phyloP scores from a whole-genome alignment of 768 basidiomycete species.

The Boletus tylopilopsis region DNA sequence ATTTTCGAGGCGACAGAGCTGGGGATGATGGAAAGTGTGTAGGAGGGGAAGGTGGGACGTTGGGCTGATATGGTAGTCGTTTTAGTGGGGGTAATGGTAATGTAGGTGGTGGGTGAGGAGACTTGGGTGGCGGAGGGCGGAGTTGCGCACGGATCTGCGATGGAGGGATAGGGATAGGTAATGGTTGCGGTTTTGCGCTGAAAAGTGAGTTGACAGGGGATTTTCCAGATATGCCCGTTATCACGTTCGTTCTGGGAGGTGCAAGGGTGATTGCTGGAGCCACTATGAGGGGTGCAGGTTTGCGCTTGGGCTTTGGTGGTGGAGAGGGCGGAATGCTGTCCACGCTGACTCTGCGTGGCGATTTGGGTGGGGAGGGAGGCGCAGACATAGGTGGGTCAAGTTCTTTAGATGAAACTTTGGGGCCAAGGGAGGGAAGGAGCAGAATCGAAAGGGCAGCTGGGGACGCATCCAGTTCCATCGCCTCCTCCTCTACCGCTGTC shows the following conservation, averaged over 20 bases:
- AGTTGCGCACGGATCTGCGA: constrained; percentile 29
- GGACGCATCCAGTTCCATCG: not conserved
- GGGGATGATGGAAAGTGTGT: constrained; percentile 10
- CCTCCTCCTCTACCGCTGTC: not conserved
- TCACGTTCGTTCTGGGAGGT: constrained; percentile 17
- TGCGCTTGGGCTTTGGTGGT: constrained; percentile 21
- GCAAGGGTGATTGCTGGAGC: constrained; percentile 7
- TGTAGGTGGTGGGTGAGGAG: constrained; percentile 17
- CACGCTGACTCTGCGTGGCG: constrained; percentile 4
- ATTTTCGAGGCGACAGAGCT: constrained; percentile 2
- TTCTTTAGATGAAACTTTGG: constrained; percentile 11
- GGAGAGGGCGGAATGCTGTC: constrained; percentile 22
- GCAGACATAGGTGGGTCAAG: constrained; percentile 2
- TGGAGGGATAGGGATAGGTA: constrained; percentile 25
- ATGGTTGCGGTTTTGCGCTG: constrained; percentile 21
- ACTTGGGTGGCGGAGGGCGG: constrained; percentile 25
- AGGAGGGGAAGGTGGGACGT: constrained; percentile 2
- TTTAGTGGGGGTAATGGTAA: constrained; percentile 25
- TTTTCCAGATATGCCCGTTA: constrained; percentile 21
- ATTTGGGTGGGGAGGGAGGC: constrained; percentile 1
- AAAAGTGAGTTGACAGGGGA: constrained; percentile 25
- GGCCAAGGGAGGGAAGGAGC: constrained; percentile 7
- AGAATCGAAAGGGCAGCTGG: constrained; percentile 3
- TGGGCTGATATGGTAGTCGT: constrained; percentile 14
- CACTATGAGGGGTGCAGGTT: constrained; percentile 8